Percentiles rank a stretch among this genome's conserved stretches.
These are phyloP conservation scores for Backusella sp. DNA, from an alignment of 192 early-diverging fungal genomes.

Conservation along the genomic window DNA sequence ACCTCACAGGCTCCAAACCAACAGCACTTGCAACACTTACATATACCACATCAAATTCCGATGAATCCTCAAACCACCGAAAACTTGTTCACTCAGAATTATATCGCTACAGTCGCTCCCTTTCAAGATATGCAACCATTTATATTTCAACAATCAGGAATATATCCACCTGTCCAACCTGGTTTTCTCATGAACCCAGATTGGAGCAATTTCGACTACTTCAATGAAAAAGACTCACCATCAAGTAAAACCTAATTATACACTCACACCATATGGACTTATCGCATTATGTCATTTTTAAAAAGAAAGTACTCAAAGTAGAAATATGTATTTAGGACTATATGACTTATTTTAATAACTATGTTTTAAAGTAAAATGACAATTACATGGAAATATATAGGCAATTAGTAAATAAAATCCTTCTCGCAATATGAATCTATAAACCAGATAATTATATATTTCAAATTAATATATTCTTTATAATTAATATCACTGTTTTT, in stretches of 20 bases:
- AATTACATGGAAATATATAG: not conserved
- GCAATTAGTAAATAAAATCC: not conserved
- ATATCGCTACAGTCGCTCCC: not conserved
- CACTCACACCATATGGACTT: not conserved
- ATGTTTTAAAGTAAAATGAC: not conserved
- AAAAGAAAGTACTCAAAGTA: not conserved
- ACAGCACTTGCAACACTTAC: not conserved
- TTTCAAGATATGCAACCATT: not conserved
- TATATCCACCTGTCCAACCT: not conserved
- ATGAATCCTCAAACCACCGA: not conserved
- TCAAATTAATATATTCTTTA: not conserved
- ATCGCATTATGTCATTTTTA: not conserved
- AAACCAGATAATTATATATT: not conserved
- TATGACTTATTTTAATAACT: not conserved
- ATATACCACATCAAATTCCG: not conserved
- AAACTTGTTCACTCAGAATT: not conserved
- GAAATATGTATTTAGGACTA: not conserved
- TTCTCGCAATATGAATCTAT: not conserved
- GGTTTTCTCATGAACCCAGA: not conserved
- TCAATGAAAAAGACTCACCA: not conserved
- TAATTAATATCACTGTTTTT: not conserved
- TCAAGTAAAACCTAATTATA: not conserved
- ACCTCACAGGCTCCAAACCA: not conserved
- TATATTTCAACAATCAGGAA: slow-evolving; percentile 2
- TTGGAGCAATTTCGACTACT: not conserved